Base-by-base conservation (phyloP, 805 yeast genomes). In the Kregervanrija pseudodelftensis region DNA sequence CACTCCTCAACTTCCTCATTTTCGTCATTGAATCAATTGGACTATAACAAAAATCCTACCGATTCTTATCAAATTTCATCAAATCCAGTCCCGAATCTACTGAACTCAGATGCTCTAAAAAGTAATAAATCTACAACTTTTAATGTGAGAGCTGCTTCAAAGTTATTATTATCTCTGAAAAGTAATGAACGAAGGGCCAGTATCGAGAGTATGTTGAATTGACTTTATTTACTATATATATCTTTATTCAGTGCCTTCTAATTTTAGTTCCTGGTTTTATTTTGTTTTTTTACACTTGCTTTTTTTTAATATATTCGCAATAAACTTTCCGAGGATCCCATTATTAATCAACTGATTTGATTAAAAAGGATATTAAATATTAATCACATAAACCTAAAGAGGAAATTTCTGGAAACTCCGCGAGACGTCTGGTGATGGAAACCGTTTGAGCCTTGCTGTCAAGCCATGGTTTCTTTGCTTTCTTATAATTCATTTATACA, bases 121-220 rank as follows among this genome's bases (percentile, higher is more conserved):
- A n/a, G 3, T 37, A 33, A 30, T 32, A 16, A 36, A 36, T n/a
- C 38, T 7, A 22, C 15, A 36, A 16, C 40, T 8, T 16, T 36
- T 14, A 37, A 37, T 30, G 45, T 45, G 7, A 36, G 42, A 10
- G 46, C 51, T 4, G 57, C 57, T 9, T 48, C 57, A 1, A 51
- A 49, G 35, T 45, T 50, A n/a, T 43, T 55, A 30, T 30, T 56
- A 39, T 40, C 53, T 37, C 31, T 56, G 33, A 56, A 55, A 38
- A 40, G 44, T 22, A 47, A n/a, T 33, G 36, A 32, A 31, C 28
- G 36, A n/a, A 44, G 30, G 32, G 38, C 45, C 4, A 43, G 42
- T 12, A 47, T 47, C 22, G 40, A 41, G 22, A 41, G 41, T 11
- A 41, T 47, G 3, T 16, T 47, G 30, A 46, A 46, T 42, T 46